Evolutionary conservation across 2,329 filamentous ascomycete species (phyloP), one percentile per base, ranked within the genome.

Genomic region (Aspergillus novofumigatus): DNA sequence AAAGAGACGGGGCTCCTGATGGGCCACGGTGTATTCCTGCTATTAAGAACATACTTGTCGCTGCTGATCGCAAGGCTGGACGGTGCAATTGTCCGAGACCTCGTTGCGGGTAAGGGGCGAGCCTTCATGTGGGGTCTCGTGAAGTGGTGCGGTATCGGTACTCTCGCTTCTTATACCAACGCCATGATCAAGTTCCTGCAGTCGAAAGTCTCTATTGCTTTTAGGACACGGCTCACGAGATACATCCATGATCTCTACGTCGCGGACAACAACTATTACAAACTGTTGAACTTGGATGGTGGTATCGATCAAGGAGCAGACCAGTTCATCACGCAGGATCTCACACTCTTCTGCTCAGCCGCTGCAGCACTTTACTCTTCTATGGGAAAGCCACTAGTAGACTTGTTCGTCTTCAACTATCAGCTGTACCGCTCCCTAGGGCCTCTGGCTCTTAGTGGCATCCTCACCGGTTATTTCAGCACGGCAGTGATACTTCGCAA

Each of bases 111-210:
- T 9, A 92, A 97, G 67, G 93, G 93, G 20, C 92, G 87, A 67
- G 83, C 86, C 0, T 99, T 99, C 72, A 78, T 94, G 8, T 90
- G 88, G 86, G 94, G 94, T 5, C 88, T 99, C 49, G 73, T 88
- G 51, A 97, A 97, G 81, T 99, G 94, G 94, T 92, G 92, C 63
- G 92, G 93, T 3, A 87, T 99, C 38, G 94, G 94, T 45, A 91
- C 90, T 2, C 87, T 97, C 62, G 93, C 92, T 8, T 96, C 93
- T 0, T 99, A 99, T 70, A 97, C 93, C 52, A 99, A 99, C 74
- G 92, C 93, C 54, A 97, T 95, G 89, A 99, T 99, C 81, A 97
- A 97, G 75, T 99, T 90, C 76, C 83, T 99, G 61, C 93, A 99
- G 75, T 93, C 91, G 52, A 99, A 99, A 78, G 92, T 99, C 54